A percentile compares a stretch with the other conserved stretches of the same genome.
Conservation (phyloP, 2,329 filamentous ascomycete genomes). For the Torrubiellomyces zombiae region DNA sequence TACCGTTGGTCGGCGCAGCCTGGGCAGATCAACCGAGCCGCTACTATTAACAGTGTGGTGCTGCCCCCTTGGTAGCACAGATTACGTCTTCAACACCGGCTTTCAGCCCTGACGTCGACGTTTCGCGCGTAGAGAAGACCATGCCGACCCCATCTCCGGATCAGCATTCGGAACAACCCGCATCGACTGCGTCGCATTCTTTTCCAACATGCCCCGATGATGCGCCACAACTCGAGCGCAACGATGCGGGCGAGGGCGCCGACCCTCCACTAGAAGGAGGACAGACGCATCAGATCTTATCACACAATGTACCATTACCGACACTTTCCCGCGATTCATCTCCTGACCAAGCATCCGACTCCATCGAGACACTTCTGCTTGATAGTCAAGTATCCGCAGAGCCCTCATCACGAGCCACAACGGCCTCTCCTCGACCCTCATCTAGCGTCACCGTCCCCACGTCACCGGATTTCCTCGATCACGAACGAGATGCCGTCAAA, state of each 20-base stretch:
- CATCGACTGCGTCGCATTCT: constrained; percentile 19
- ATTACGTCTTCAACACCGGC: constrained; percentile 1
- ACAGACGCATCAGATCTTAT: not conserved
- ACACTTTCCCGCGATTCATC: constrained; percentile 8
- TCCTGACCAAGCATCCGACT: too few relatives aligned
- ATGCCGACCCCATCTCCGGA: constrained; percentile 32
- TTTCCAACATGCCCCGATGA: constrained; percentile 29
- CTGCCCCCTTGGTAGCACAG: too few relatives aligned
- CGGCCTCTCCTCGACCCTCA: constrained; percentile 25
- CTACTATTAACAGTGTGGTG: too few relatives aligned
- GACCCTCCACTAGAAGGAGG: constrained; percentile 7
- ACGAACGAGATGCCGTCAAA: constrained; percentile 19
- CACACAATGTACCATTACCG: constrained; percentile 5
- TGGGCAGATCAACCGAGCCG: too few relatives aligned
- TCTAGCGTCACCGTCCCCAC: constrained; percentile 16
- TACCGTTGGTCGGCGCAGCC: too few relatives aligned
- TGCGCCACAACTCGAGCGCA: constrained; percentile 12
- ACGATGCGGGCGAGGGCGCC: constrained; percentile 8
- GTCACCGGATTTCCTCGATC: constrained; percentile 15
- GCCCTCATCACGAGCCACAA: constrained; percentile 21
- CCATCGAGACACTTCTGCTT: constrained; percentile 6
- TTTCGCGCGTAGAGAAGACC: constrained; percentile 8
- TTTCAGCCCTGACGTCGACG: not conserved
- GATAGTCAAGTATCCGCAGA: constrained; percentile 11
- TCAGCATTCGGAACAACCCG: constrained; percentile 17